Base-by-base conservation (phyloP, 768 basidiomycete species). In the Agaricus sinodeliciosus region DNA sequence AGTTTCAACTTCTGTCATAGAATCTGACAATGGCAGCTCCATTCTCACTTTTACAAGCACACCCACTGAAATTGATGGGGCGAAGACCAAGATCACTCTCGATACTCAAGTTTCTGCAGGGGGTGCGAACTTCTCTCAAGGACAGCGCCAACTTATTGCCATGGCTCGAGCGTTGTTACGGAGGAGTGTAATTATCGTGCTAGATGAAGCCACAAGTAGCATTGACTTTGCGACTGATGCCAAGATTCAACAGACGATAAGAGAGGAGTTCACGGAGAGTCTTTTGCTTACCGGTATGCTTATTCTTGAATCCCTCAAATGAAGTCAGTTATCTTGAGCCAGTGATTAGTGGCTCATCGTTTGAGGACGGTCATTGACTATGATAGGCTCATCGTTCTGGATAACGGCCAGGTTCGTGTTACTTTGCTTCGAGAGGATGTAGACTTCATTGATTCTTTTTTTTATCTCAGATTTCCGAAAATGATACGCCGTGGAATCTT, bases 51-150 rank as follows among this genome's bases (percentile, higher is more conserved):
- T 64, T 3, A 72, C 70, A 0, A 75, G 74, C 1, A 67, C 74
- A 0, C 62, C 64, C 9, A 86, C 84, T 0, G 82, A 84, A 19
- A 63, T 75, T 2, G 86, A 87, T 18, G 49, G 60, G 27, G 43
- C 31, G 11, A 85, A 79, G 62, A 75, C 73, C 0, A 71, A 71
- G 0, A 71, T 94, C 26, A 75, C 80, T 0, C 74, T 95, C 3
- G 82, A 89, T 16, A 89, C 86, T 0, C 82, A 86, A 55, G 86
- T 95, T 8, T 90, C 90, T 0, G 76, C 89, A 0, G 92, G 92
- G 0, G 93, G 93, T 0, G 76, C 82, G 27, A 95, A 96, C 70
- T 94, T 96, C 67, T 94, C 90, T 1, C 90, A 93, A 55, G 94
- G 94, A 9, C 93, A 97, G 63, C 67, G 92, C 9, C 94, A 97